phyloP scores from a whole-genome alignment of 1,284 basidiomycete species.

The Neonothopanus nambi region DNA sequence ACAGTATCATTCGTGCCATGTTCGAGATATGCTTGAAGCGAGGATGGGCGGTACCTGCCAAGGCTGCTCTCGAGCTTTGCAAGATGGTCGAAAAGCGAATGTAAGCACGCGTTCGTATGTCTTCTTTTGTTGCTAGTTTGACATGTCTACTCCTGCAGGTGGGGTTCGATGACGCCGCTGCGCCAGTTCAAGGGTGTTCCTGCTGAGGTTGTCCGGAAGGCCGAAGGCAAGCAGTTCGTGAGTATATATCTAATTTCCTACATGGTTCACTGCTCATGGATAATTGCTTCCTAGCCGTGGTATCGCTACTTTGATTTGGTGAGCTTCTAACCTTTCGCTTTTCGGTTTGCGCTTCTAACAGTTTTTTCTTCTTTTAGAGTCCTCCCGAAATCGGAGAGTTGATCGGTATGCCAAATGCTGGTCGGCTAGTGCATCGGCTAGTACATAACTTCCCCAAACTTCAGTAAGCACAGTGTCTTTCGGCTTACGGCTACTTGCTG shows the following conservation, averaged over 20 bases:
- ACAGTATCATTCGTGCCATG: constrained; percentile 91
- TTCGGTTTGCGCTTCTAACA: too few species aligned
- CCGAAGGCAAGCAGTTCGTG: constrained; percentile 97
- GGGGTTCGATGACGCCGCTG: constrained; percentile 97
- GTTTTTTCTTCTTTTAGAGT: constrained; percentile 34
- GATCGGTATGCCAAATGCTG: constrained; percentile 91
- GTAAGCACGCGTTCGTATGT: constrained; percentile 41
- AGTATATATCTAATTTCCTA: constrained; percentile 30
- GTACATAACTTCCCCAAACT: constrained; percentile 97
- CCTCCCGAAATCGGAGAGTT: constrained; percentile 92
- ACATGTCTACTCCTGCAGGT: constrained; percentile 49
- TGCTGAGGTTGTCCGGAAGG: constrained; percentile 84
- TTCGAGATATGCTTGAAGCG: constrained; percentile 98
- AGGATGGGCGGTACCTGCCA: constrained; percentile 95
- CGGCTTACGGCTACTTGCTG: constrained; percentile 6
- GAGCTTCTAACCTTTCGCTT: constrained; percentile 17
- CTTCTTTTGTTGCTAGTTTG: neutral
- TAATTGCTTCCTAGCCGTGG: constrained; percentile 69
- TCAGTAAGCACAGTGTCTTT: constrained; percentile 55
- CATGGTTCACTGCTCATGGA: constrained; percentile 2
- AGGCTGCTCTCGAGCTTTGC: constrained; percentile 90
- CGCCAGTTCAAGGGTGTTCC: constrained; percentile 94
- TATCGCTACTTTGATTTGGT: constrained; percentile 93
- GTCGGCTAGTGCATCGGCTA: constrained; percentile 88
- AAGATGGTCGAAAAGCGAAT: constrained; percentile 96